Percentiles rank a stretch among this genome's conserved stretches.
Conservation (phyloP, 768 basidiomycete genomes). For the Lentinula sp. region DNA sequence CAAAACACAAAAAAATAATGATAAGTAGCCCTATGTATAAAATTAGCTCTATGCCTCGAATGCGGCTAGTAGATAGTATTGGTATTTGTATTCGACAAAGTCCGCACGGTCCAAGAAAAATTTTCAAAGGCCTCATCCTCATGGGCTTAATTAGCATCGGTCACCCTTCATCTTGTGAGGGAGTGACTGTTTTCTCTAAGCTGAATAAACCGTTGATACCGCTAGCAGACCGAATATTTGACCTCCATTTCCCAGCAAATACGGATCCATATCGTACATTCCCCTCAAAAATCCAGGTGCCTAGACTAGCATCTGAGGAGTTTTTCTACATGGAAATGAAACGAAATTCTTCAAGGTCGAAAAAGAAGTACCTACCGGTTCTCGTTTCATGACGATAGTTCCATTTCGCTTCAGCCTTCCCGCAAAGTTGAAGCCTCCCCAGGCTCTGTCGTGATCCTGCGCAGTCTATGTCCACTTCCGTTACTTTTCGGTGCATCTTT, state of each 20-base stretch:
- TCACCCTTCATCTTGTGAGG: background rate
- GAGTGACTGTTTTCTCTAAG: conserved; percentile 33
- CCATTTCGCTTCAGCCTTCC: conserved; percentile 59
- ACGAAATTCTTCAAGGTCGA: conserved; percentile 2
- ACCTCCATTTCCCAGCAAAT: conserved; percentile 51
- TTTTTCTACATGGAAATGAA: conserved; percentile 30
- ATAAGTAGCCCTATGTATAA: too few relatives aligned
- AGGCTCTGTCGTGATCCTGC: conserved; percentile 48
- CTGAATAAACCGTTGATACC: conserved; percentile 52
- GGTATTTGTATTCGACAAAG: too few relatives aligned
- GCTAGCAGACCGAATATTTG: conserved; percentile 25
- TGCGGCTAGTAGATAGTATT: too few relatives aligned
- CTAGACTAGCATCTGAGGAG: conserved; percentile 29
- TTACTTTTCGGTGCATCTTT: background rate
- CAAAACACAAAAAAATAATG: too few relatives aligned
- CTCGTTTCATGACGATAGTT: conserved; percentile 51
- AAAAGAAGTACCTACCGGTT: conserved; percentile 40
- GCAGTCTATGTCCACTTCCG: conserved; percentile 34
- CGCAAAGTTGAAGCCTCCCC: conserved; percentile 58
- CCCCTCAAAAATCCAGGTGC: conserved; percentile 55
- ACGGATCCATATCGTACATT: conserved; percentile 39
- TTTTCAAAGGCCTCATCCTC: too few relatives aligned
- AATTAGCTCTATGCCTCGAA: too few relatives aligned
- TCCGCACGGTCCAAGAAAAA: too few relatives aligned
- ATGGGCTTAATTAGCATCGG: too few relatives aligned